Evolutionary conservation across 2,329 filamentous ascomycete genomes (phyloP).

Genomic region (Coniochaeta sp.): DNA sequence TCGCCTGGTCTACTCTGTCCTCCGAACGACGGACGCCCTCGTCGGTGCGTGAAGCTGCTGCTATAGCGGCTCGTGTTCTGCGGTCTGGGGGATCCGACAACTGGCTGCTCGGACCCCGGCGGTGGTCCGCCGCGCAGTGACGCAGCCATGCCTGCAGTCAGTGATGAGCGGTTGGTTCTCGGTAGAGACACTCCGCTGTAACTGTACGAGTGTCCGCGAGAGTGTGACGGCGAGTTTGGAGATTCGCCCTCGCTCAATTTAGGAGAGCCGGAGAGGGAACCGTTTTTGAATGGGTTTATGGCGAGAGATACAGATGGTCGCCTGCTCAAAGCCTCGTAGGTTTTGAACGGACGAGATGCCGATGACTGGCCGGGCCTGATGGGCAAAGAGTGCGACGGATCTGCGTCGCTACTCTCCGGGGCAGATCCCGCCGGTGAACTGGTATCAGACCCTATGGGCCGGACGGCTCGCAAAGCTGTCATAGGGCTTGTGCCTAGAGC

Average conservation of each 20-base stretch:
- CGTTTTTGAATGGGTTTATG: slow-evolving; percentile 84
- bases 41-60: slow-evolving; percentile 87
- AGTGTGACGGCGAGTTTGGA: slow-evolving; percentile 46
- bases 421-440: slow-evolving; percentile 50
- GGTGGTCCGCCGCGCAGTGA: slow-evolving; percentile 61
- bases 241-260: slow-evolving; percentile 41
- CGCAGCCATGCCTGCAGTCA: slow-evolving; percentile 69
- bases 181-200: slow-evolving; percentile 46
- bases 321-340: slow-evolving; percentile 49
- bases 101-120: slow-evolving; percentile 55
- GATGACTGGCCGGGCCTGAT: slow-evolving; percentile 26
- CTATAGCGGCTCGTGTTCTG: slow-evolving; percentile 72
- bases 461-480: slow-evolving; percentile 69
- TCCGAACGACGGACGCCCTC: slow-evolving; percentile 69
- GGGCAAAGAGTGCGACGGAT: slow-evolving; percentile 46
- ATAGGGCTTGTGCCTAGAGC: slow-evolving; percentile 78
- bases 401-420: slow-evolving; percentile 35
- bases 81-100: slow-evolving; percentile 72
- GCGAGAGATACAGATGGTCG: slow-evolving; percentile 76
- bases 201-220: slow-evolving; percentile 35
- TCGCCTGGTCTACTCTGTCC: slow-evolving; percentile 60
- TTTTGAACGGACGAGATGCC: slow-evolving; percentile 26
- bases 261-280: slow-evolving; percentile 86
- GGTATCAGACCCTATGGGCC: slow-evolving; percentile 51
- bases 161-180: slow-evolving; percentile 58